A percentile compares a stretch with the other conserved stretches of the same genome.
phyloP scores from a whole-genome alignment of 2,329 filamentous ascomycete genomes.

The Torrubiellomyces zombiae region DNA sequence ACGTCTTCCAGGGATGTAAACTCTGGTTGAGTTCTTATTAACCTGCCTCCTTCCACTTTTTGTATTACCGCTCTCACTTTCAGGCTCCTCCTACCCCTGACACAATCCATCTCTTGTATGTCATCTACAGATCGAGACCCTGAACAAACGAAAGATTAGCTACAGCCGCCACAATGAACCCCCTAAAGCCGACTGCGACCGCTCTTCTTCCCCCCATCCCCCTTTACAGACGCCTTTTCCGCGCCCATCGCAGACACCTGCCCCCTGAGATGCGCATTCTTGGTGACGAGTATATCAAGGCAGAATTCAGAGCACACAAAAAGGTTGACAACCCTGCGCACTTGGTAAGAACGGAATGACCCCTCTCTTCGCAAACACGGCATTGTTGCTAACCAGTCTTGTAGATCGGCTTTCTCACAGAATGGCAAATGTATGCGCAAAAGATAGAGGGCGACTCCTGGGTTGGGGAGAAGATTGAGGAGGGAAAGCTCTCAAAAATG shows the following conservation, averaged over 20 bases:
- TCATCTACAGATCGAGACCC: too few relatives aligned
- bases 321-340: constrained; percentile 81
- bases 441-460: constrained; percentile 76
- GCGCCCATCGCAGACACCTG: constrained; percentile 69
- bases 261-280: constrained; percentile 59
- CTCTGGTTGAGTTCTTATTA: too few relatives aligned
- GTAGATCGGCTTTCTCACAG: constrained; percentile 89
- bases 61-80: too few relatives aligned
- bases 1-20: too few relatives aligned
- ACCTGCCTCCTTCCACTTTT: too few relatives aligned
- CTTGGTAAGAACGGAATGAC: constrained; percentile 39
- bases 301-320: constrained; percentile 74
- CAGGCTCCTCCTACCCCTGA: too few relatives aligned
- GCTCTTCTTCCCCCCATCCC: constrained; percentile 76
- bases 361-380: not conserved
- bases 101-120: too few relatives aligned
- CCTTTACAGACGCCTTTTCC: constrained; percentile 73
- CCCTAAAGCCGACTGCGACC: constrained; percentile 25
- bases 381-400: too few relatives aligned
- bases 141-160: too few relatives aligned
- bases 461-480: constrained; percentile 72
- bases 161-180: constrained; percentile 17
- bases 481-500: constrained; percentile 77
- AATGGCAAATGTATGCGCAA: constrained; percentile 94
- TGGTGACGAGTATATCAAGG: constrained; percentile 85